phyloP scores from a whole-genome alignment of 768 basidiomycete genomes.

The Collybia sp. region DNA sequence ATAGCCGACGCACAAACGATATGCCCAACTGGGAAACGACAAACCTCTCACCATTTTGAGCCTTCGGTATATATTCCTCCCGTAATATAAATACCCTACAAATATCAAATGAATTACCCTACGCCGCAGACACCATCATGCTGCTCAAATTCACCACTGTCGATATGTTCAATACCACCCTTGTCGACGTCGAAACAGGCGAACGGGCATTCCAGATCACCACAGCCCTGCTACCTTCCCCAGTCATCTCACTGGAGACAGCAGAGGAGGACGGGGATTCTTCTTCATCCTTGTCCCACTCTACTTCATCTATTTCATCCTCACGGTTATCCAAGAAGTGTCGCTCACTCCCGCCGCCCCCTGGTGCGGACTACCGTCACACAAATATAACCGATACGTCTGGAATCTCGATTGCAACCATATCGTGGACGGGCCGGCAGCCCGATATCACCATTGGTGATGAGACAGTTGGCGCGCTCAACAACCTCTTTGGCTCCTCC shows the following conservation, averaged over 20 bases:
- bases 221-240: slow-evolving; percentile 31
- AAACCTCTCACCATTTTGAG: slow-evolving; percentile 34
- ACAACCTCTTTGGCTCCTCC: slow-evolving; percentile 53
- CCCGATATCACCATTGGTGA: slow-evolving; percentile 48
- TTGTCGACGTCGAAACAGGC: slow-evolving; percentile 50
- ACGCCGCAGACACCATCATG: slow-evolving; percentile 26
- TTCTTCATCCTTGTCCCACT: slow-evolving; percentile 7
- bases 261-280: slow-evolving; percentile 17
- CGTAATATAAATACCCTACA: slow-evolving; percentile 10
- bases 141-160: slow-evolving; percentile 53
- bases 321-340: slow-evolving; percentile 9
- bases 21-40: slow-evolving; percentile 41
- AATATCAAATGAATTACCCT: background rate
- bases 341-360: slow-evolving; percentile 2
- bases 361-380: slow-evolving; percentile 22
- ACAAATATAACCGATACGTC: slow-evolving; percentile 39
- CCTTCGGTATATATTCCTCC: slow-evolving; percentile 8
- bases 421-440: slow-evolving; percentile 48
- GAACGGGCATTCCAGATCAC: slow-evolving; percentile 42
- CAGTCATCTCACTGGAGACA: slow-evolving; percentile 7
- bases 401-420: slow-evolving; percentile 38
- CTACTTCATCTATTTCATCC: slow-evolving; percentile 2
- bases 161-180: slow-evolving; percentile 53
- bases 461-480: slow-evolving; percentile 46
- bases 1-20: slow-evolving; percentile 30